Evolutionary conservation across 345 rosid genomes (phyloP), one percentile per base, ranked within the genome.

Genomic region (Brassica juncea): DNA sequence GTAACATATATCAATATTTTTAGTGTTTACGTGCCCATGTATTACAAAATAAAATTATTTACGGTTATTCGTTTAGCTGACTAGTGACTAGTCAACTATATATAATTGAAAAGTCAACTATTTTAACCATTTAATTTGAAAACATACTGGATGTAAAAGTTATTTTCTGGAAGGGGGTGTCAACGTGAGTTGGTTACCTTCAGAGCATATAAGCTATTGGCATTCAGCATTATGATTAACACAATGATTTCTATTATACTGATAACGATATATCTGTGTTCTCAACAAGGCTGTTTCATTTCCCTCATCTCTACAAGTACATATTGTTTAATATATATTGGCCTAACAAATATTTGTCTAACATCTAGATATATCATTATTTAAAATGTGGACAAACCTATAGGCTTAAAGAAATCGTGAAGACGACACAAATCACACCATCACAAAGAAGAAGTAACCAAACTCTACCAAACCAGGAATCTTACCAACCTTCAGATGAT

Each of bases 351-450:
- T 59, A 25, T 60, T 60, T 60, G 27, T 11, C 5, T n/a, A 59
- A 60, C 34, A 60, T 5, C 65, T 59, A 21, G 64, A 25, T 59
- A 10, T 23, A 25, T 25, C 34, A 11, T 27, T 60, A 1, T 27
- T 4, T 4, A 4, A 57, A 10, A 58, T 58, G 63, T 9, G 10
- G 35, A 74, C 28, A n/a, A 34, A 4, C 14, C 30, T 67, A 64
- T 54, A 35, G 19, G 27, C 70, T 63, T 54, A 8, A 39, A 39
- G 35, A 19, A 55, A 37, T 72, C 37, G 37, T 11, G 76, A 72
- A 39, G 55, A 39, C 15, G 27, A 71, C 67, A 65, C 67, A 65
- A 78, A 78, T 54, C 54, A 71, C 67, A 71, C 75, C 75, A 52
- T 23, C 76, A 54, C 71, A 35, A 10, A 3, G 0, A 14, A 64